Conservation (phyloP, 192 early-diverging fungal genomes). For the Thoreauomyces humboldtii region DNA sequence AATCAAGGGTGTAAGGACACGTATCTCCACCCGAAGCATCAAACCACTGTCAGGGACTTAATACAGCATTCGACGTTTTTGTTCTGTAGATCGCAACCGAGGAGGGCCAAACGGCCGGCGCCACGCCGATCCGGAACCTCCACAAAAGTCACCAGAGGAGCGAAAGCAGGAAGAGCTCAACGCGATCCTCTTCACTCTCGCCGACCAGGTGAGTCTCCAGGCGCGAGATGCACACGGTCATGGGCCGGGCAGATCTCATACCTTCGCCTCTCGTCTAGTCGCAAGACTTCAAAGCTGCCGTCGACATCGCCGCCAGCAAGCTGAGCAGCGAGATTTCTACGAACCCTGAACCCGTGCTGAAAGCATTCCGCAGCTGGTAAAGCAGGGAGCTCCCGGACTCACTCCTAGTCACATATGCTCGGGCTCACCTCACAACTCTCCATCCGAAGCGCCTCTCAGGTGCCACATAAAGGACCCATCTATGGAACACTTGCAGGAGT, state of each 20-base stretch:
- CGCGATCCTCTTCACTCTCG: neutral
- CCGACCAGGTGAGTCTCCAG: slow-evolving; percentile 3
- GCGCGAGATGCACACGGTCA: neutral
- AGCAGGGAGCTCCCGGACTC: neutral
- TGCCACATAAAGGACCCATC: slow-evolving; percentile 70
- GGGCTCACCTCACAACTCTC: neutral
- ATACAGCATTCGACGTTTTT: neutral
- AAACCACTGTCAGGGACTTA: neutral
- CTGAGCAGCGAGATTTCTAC: neutral
- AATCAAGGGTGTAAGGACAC: neutral
- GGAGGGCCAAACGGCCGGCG: too few species aligned
- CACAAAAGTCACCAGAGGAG: slow-evolving; percentile 12
- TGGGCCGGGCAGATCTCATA: neutral
- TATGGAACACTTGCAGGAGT: slow-evolving; percentile 83
- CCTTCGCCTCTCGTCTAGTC: neutral
- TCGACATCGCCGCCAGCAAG: neutral
- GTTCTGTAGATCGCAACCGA: neutral
- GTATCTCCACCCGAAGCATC: neutral
- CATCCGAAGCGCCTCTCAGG: slow-evolving; percentile 53
- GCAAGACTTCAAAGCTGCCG: neutral
- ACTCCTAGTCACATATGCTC: neutral
- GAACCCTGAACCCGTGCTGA: neutral
- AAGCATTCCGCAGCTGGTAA: slow-evolving; percentile 19
- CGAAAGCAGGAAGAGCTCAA: slow-evolving; percentile 8
- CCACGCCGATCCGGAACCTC: neutral